Evolutionary conservation across 352 stramenopile species (phyloP).

Genomic region (Pythium rishiriense): DNA sequence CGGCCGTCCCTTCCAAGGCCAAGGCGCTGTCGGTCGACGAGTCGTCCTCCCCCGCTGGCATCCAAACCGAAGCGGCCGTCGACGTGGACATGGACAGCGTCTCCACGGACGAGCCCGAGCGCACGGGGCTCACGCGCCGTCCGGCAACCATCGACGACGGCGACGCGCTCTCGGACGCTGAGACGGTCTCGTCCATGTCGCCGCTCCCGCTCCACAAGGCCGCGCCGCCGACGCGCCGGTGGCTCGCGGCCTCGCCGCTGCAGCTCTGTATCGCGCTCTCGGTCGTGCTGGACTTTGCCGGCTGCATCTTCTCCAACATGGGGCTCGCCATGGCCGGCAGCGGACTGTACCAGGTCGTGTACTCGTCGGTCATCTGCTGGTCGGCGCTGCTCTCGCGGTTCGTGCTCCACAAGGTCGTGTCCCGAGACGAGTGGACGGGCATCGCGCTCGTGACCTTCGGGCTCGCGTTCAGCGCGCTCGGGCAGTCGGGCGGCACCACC

Average conservation of each 20-base stretch:
- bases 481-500: slow-evolving; percentile 58
- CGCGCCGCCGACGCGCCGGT: slow-evolving; percentile 7
- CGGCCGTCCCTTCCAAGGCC: neutral
- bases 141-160: slow-evolving; percentile 25
- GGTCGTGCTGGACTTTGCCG: slow-evolving; percentile 78
- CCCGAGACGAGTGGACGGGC: slow-evolving; percentile 73
- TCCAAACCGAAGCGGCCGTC: neutral
- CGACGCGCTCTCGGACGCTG: slow-evolving; percentile 11
- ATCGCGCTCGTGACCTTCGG: slow-evolving; percentile 85
- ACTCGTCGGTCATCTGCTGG: slow-evolving; percentile 88
- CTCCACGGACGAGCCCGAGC: slow-evolving; percentile 23
- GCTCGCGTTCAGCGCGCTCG: slow-evolving; percentile 76
- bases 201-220: neutral
- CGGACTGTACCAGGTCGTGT: slow-evolving; percentile 82
- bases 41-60: neutral
- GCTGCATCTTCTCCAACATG: slow-evolving; percentile 85
- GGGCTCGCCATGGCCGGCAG: slow-evolving; percentile 81
- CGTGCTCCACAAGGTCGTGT: slow-evolving; percentile 72
- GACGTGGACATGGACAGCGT: slow-evolving; percentile 19
- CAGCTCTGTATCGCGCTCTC: slow-evolving; percentile 70
- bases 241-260: slow-evolving; percentile 49
- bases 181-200: neutral
- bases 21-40: neutral
- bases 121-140: slow-evolving; percentile 46
- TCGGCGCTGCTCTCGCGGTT: slow-evolving; percentile 78